Conservation (phyloP, 768 basidiomycete genomes). For the Boletales sp. region DNA sequence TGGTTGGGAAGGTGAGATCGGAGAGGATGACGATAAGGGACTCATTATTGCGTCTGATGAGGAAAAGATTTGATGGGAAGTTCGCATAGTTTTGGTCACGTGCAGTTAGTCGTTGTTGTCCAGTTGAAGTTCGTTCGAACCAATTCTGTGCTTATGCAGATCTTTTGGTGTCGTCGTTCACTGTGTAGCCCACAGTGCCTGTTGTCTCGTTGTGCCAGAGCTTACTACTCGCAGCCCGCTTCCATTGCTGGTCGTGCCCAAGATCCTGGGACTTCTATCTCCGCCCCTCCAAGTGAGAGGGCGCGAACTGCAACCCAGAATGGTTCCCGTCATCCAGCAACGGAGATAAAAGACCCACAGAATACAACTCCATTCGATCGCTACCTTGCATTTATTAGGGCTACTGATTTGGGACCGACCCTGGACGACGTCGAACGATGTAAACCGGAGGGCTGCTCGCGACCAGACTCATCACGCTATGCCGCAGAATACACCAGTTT, state of each 20-base stretch:
- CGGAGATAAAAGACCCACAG: constrained; percentile 26
- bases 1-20: constrained; percentile 64
- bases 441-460: constrained; percentile 41
- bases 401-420: constrained; percentile 44
- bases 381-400: constrained; percentile 53
- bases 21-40: constrained; percentile 45
- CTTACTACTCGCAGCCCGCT: constrained; percentile 25
- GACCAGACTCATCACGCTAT: constrained; percentile 44
- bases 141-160: constrained; percentile 13
- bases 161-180: constrained; percentile 19
- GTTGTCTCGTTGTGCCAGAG: constrained; percentile 12
- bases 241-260: constrained; percentile 4
- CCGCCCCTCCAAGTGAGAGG: neutral
- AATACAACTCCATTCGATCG: constrained; percentile 48
- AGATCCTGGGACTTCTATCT: constrained; percentile 2
- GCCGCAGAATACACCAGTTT: constrained; percentile 50
- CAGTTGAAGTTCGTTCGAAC: neutral
- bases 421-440: constrained; percentile 61
- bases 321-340: constrained; percentile 1
- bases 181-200: constrained; percentile 13
- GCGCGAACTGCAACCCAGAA: constrained; percentile 1
- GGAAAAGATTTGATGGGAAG: constrained; percentile 2
- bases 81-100: neutral
- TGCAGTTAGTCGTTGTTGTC: neutral
- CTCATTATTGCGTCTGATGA: constrained; percentile 23